Percentiles rank a stretch among this genome's conserved stretches.
phyloP scores from a whole-genome alignment of 106 monocot species.

The Gastrodia elata region DNA sequence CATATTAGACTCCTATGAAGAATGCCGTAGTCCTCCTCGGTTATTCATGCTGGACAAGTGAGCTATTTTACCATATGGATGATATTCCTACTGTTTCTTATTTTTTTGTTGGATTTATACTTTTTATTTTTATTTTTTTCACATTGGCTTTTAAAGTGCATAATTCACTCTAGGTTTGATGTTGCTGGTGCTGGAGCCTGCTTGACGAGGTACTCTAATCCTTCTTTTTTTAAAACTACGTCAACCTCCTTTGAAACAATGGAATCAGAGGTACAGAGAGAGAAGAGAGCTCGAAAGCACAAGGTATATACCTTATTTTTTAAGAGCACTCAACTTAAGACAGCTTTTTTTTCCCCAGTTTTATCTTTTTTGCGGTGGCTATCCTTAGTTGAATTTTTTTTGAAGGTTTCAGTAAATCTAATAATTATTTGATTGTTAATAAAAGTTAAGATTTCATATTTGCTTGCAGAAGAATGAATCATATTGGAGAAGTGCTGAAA shows the following conservation, averaged over 20 bases:
- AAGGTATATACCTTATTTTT: conserved; percentile 37
- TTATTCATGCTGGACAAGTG: conserved; percentile 93
- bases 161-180: conserved; percentile 75
- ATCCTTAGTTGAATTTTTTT: not conserved
- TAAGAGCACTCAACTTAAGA: not conserved
- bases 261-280: conserved; percentile 45
- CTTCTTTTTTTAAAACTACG: conserved; percentile 78
- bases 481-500: conserved; percentile 56
- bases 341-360: not conserved
- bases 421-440: not conserved
- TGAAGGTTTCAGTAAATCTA: conserved; percentile 2
- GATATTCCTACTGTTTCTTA: not conserved
- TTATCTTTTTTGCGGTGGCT: not conserved
- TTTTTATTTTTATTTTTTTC: not conserved
- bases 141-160: not conserved
- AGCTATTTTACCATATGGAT: conserved; percentile 2
- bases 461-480: conserved; percentile 49
- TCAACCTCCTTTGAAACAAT: conserved; percentile 36
- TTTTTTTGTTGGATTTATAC: not conserved
- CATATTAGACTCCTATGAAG: conserved; percentile 92
- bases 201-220: conserved; percentile 94
- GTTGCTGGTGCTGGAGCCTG: conserved; percentile 93
- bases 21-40: conserved; percentile 80
- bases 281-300: conserved; percentile 57
- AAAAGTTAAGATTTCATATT: conserved; percentile 9